These are phyloP conservation scores for Patellaria atrata DNA, from an alignment of 495 filamentous ascomycete genomes.

Conservation along the genomic window DNA sequence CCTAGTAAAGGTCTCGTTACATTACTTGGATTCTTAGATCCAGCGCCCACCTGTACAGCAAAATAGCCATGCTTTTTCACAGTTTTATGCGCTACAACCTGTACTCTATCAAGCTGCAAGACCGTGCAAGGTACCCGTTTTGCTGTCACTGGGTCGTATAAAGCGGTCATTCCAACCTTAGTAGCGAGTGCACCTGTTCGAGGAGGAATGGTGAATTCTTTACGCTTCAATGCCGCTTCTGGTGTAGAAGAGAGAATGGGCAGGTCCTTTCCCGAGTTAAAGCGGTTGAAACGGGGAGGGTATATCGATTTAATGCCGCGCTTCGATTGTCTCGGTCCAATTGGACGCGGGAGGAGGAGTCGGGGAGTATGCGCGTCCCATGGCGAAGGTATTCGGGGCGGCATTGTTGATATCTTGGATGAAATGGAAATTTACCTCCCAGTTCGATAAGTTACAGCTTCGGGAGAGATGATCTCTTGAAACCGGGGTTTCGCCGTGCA, in stretches of 20 bases:
- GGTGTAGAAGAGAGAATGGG: slow-evolving; percentile 53
- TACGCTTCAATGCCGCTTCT: slow-evolving; percentile 67
- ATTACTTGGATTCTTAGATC: slow-evolving; percentile 61
- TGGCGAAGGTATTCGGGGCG: too few species aligned
- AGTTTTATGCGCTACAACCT: slow-evolving; percentile 77
- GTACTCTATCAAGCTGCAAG: slow-evolving; percentile 82
- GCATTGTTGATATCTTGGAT: too few species aligned
- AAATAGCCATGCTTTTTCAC: slow-evolving; percentile 69
- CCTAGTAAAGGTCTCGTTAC: slow-evolving; percentile 67
- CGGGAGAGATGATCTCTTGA: too few species aligned
- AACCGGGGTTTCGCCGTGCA: too few species aligned
- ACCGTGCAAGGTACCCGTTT: slow-evolving; percentile 76
- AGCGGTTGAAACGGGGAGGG: slow-evolving; percentile 51
- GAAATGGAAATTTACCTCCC: too few species aligned
- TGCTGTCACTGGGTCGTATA: slow-evolving; percentile 65
- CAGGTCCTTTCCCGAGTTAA: slow-evolving; percentile 65
- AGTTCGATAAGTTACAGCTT: too few species aligned
- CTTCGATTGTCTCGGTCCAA: too few species aligned
- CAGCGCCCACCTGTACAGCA: slow-evolving; percentile 77
- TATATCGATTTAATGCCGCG: slow-evolving; percentile 21
- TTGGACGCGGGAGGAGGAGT: too few species aligned
- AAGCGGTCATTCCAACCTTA: slow-evolving; percentile 90
- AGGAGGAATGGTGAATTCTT: slow-evolving; percentile 57
- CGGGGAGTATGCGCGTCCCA: too few species aligned
- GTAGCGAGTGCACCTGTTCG: slow-evolving; percentile 69